Percentiles rank a stretch among this genome's conserved stretches.
Conservation (phyloP, 192 early-diverging fungal genomes). For the Chytriomyces sp. region DNA sequence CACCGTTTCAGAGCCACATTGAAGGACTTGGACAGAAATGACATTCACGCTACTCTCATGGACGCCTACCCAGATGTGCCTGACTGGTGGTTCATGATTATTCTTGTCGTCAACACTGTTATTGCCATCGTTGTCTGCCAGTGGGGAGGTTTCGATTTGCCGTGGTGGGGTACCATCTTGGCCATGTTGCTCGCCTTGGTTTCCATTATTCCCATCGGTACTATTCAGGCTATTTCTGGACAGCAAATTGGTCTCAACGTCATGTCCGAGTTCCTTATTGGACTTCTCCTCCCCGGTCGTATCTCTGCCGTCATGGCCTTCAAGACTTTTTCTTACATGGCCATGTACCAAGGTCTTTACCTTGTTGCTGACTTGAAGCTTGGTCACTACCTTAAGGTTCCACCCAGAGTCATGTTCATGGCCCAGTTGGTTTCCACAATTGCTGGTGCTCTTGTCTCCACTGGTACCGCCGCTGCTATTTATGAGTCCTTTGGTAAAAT, state of each 20-base stretch:
- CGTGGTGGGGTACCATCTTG: conserved; percentile 70
- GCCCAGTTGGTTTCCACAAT: conserved; percentile 60
- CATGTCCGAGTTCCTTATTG: conserved; percentile 83
- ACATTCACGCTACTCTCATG: conserved; percentile 11
- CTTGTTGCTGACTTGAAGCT: conserved; percentile 75
- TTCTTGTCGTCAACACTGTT: conserved; percentile 46
- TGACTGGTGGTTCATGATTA: conserved; percentile 58
- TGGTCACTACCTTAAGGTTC: conserved; percentile 74
- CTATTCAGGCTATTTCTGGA: conserved; percentile 82
- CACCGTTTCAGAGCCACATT: background rate
- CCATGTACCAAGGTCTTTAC: conserved; percentile 75
- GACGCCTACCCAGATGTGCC: conserved; percentile 70
- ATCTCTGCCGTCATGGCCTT: conserved; percentile 82
- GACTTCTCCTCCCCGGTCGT: conserved; percentile 78
- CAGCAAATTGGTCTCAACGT: conserved; percentile 81
- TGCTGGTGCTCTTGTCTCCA: conserved; percentile 55
- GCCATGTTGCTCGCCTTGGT: conserved; percentile 29
- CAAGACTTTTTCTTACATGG: conserved; percentile 84
- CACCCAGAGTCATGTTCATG: conserved; percentile 64
- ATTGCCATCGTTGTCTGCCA: conserved; percentile 15
- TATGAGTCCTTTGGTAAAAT: conserved; percentile 12
- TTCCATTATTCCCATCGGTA: conserved; percentile 64
- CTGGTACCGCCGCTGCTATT: background rate
- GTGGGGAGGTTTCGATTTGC: conserved; percentile 62
- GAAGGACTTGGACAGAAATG: conserved; percentile 5